Percentiles rank a stretch among this genome's conserved stretches.
These are phyloP conservation scores for Mortierella sp. DNA, from an alignment of 371 early-diverging fungal genomes.

Conservation along the genomic window DNA sequence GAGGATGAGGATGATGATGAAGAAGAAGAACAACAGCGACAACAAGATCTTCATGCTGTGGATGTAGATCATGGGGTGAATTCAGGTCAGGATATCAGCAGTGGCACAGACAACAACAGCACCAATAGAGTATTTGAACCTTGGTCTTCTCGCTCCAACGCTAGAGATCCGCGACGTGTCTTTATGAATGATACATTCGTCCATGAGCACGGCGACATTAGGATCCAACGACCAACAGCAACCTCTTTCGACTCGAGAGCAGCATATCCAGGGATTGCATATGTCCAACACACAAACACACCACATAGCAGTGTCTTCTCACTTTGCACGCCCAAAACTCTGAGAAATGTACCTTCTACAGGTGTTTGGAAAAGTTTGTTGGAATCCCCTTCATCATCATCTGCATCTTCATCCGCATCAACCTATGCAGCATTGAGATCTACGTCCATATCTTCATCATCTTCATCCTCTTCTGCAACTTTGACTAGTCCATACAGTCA, in stretches of 20 bases:
- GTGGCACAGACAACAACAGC: not conserved
- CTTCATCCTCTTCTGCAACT: conserved; percentile 17
- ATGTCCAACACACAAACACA: conserved; percentile 18
- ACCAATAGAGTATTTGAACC: not conserved
- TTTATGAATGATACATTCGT: not conserved
- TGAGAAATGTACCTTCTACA: conserved; percentile 20
- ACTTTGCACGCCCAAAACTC: conserved; percentile 11
- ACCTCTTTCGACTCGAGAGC: conserved; percentile 17
- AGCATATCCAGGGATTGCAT: conserved; percentile 43
- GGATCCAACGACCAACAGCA: conserved; percentile 23
- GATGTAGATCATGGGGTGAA: not conserved
- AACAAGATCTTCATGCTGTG: too few species aligned
- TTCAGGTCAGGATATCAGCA: not conserved
- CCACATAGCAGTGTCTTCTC: conserved; percentile 18
- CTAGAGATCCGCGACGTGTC: not conserved
- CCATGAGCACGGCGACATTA: conserved; percentile 15
- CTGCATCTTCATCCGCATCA: conserved; percentile 13
- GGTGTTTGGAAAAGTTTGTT: conserved; percentile 22
- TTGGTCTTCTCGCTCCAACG: not conserved
- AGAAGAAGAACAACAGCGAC: conserved; percentile 1
- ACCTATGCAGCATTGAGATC: not conserved
- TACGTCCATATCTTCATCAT: conserved; percentile 4
- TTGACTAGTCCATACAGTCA: not conserved
- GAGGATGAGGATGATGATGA: conserved; percentile 23
- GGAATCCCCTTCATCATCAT: conserved; percentile 4